Evolutionary conservation across 495 filamentous ascomycete species (phyloP).

Genomic region (Tetracladium setigerum): DNA sequence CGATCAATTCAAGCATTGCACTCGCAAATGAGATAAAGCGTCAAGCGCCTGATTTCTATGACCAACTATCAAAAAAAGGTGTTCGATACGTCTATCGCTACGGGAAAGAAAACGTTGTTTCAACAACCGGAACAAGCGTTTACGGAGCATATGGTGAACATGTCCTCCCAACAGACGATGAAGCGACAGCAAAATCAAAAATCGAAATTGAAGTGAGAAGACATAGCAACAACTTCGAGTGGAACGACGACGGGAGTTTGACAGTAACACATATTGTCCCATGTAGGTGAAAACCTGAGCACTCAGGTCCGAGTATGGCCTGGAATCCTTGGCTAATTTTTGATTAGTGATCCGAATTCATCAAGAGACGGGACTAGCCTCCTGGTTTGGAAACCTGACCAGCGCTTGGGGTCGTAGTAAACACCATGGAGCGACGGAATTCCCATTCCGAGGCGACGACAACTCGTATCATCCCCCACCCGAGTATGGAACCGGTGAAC

Average conservation of each 20-base stretch:
- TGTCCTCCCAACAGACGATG: slow-evolving; percentile 11
- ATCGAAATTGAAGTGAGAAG: slow-evolving; percentile 14
- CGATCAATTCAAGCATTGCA: slow-evolving; percentile 15
- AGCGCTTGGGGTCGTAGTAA: slow-evolving; percentile 18
- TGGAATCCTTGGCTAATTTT: background rate
- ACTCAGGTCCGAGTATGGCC: background rate
- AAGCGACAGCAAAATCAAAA: slow-evolving; percentile 9
- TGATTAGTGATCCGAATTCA: slow-evolving; percentile 20
- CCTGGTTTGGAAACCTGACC: slow-evolving; percentile 24
- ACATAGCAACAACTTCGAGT: slow-evolving; percentile 17
- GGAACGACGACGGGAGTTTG: slow-evolving; percentile 21
- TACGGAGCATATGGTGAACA: slow-evolving; percentile 15
- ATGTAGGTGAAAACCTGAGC: slow-evolving; percentile 7
- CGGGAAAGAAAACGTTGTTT: slow-evolving; percentile 16
- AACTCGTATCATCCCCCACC: slow-evolving; percentile 22
- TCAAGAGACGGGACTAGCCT: slow-evolving; percentile 14
- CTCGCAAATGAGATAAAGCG: slow-evolving; percentile 14
- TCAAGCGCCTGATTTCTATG: slow-evolving; percentile 15
- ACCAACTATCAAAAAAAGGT: slow-evolving; percentile 16
- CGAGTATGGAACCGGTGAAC: slow-evolving; percentile 20
- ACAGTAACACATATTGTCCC: slow-evolving; percentile 23
- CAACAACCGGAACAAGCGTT: slow-evolving; percentile 18
- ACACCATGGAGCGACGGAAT: slow-evolving; percentile 20
- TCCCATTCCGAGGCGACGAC: slow-evolving; percentile 21
- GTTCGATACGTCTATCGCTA: slow-evolving; percentile 24